Evolutionary conservation across 192 early-diverging fungal genomes (phyloP).

Genomic region (Dissophora globulifera): DNA sequence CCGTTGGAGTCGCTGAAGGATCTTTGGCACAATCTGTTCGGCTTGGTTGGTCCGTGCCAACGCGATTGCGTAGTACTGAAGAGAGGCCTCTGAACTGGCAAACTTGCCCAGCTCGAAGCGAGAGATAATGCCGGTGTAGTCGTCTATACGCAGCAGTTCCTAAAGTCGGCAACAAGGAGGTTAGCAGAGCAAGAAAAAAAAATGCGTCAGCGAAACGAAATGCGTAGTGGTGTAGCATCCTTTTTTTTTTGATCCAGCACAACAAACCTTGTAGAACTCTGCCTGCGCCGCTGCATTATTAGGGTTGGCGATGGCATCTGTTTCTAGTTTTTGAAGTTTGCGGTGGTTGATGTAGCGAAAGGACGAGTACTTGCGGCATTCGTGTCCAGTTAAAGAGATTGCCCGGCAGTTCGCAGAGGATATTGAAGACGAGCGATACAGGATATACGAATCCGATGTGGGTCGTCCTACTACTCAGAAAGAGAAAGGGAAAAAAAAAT

Average conservation of each 20-base stretch:
- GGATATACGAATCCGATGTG: neutral
- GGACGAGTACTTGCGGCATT: slow-evolving; percentile 44
- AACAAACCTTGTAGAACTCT: slow-evolving; percentile 63
- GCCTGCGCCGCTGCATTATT: slow-evolving; percentile 60
- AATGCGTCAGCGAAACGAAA: too few relatives aligned
- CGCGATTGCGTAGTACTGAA: slow-evolving; percentile 65
- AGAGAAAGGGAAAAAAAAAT: too few relatives aligned
- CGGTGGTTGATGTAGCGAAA: slow-evolving; percentile 58
- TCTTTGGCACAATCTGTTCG: slow-evolving; percentile 65
- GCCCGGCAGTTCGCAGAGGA: slow-evolving; percentile 13
- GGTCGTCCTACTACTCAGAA: neutral
- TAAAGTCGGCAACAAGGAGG: too few relatives aligned
- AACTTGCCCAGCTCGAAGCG: slow-evolving; percentile 67
- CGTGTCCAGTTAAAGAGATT: neutral
- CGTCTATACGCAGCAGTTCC: slow-evolving; percentile 64
- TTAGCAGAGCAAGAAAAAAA: too few relatives aligned
- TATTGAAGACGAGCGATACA: neutral
- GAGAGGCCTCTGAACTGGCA: slow-evolving; percentile 63
- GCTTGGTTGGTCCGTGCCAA: slow-evolving; percentile 61
- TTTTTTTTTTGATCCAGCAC: too few relatives aligned
- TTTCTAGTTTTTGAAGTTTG: slow-evolving; percentile 60
- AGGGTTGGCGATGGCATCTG: slow-evolving; percentile 64
- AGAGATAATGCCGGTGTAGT: slow-evolving; percentile 60
- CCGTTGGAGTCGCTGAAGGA: slow-evolving; percentile 62
- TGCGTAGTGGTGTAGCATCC: too few relatives aligned